These are phyloP conservation scores for Microbotryum saponariae DNA, from an alignment of 1,284 basidiomycete genomes.

Conservation along the genomic window DNA sequence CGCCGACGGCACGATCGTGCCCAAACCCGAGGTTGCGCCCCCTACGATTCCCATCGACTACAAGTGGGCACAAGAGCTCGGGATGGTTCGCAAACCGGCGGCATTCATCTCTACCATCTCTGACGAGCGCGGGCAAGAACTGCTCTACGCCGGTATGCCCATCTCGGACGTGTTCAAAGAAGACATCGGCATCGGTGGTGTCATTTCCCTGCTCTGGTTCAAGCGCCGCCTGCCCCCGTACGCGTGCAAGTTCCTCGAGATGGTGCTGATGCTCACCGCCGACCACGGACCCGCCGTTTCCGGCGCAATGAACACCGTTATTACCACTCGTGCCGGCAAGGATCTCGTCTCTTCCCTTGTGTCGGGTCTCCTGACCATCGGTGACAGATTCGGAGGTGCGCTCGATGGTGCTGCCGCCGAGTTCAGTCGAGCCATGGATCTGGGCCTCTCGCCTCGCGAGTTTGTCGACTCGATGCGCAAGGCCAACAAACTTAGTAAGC, in stretches of 20 bases:
- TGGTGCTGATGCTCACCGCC: slow-evolving; percentile 97
- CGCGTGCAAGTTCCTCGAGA: slow-evolving; percentile 96
- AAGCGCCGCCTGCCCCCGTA: slow-evolving; percentile 76
- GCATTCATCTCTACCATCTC: slow-evolving; percentile 97
- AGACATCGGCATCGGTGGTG: slow-evolving; percentile 93
- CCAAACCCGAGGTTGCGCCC: slow-evolving; percentile 73
- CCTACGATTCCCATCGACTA: slow-evolving; percentile 99
- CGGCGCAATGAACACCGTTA: slow-evolving; percentile 99
- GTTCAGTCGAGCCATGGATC: slow-evolving; percentile 86
- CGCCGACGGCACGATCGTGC: slow-evolving; percentile 58
- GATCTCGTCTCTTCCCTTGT: slow-evolving; percentile 94
- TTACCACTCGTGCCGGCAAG: slow-evolving; percentile 96
- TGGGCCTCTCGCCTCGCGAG: slow-evolving; percentile 88
- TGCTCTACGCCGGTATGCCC: slow-evolving; percentile 97
- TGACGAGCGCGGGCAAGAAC: slow-evolving; percentile 97
- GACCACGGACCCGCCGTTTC: slow-evolving; percentile 62
- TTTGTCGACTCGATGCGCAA: slow-evolving; percentile 95
- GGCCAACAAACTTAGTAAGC: slow-evolving; percentile 73
- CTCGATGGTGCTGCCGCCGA: slow-evolving; percentile 93
- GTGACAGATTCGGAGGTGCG: slow-evolving; percentile 98
- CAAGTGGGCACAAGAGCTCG: slow-evolving; percentile 97
- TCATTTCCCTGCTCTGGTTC: slow-evolving; percentile 95
- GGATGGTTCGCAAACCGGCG: slow-evolving; percentile 95
- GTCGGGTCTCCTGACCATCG: slow-evolving; percentile 93
- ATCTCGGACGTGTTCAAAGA: slow-evolving; percentile 99